These are phyloP conservation scores for Blastobotrys muscicola DNA, from an alignment of 805 yeast genomes.

Conservation along the genomic window DNA sequence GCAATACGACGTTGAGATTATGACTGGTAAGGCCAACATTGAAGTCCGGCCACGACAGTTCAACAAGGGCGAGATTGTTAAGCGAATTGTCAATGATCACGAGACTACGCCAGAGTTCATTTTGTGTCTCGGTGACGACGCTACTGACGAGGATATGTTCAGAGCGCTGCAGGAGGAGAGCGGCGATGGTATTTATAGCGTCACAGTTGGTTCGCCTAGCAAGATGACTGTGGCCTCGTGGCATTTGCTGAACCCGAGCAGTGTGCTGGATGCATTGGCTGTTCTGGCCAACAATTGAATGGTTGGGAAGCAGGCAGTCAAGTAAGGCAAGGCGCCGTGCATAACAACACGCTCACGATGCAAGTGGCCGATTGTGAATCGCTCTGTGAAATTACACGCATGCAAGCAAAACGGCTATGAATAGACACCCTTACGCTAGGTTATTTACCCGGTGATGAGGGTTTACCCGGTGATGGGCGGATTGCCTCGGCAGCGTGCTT, in stretches of 20 bases:
- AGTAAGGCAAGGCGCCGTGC: not conserved
- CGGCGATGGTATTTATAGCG: constrained; percentile 57
- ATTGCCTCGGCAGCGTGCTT: no score
- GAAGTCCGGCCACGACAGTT: constrained; percentile 95
- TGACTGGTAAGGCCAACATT: constrained; percentile 94
- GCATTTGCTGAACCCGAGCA: constrained; percentile 73
- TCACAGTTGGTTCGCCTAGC: constrained; percentile 87
- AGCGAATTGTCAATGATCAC: constrained; percentile 50
- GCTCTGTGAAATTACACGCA: no score
- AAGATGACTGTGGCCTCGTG: constrained; percentile 79
- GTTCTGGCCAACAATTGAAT: not conserved
- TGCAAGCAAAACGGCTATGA: not conserved
- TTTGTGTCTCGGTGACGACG: constrained; percentile 89
- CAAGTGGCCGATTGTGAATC: not conserved
- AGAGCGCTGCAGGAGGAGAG: constrained; percentile 41
- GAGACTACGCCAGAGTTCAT: constrained; percentile 67
- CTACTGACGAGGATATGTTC: constrained; percentile 98
- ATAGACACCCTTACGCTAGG: not conserved
- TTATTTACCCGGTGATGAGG: not conserved
- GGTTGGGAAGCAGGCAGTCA: not conserved
- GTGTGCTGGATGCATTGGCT: constrained; percentile 78
- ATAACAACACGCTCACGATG: not conserved
- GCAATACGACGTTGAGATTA: constrained; percentile 79
- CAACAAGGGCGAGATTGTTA: constrained; percentile 94
- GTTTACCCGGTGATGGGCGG: not conserved